A percentile compares a stretch with the other conserved stretches of the same genome.
Conservation (phyloP, 257 asterid genomes). For the Solanum chmielewskii region DNA sequence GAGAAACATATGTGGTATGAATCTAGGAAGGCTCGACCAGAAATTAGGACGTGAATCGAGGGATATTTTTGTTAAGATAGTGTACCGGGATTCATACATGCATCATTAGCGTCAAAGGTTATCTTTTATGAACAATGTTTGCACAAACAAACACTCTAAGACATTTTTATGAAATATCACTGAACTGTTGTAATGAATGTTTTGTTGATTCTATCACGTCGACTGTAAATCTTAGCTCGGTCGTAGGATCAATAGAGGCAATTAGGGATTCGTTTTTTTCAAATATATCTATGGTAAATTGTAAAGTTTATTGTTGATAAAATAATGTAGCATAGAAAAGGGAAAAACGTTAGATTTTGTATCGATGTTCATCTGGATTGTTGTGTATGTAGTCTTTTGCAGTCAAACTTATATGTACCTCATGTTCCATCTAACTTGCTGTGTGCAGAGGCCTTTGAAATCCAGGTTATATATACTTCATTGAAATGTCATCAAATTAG, state of each 20-base stretch:
- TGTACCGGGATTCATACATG: conserved; percentile 3
- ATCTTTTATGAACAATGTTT: not conserved
- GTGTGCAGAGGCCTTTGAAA: not conserved
- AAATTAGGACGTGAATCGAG: conserved; percentile 62
- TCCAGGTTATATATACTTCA: too few species aligned
- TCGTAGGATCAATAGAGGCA: not conserved
- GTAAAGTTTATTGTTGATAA: not conserved
- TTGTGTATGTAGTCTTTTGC: not conserved
- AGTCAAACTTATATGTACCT: not conserved
- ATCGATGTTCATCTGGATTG: not conserved
- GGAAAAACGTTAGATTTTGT: not conserved
- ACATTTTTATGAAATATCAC: not conserved
- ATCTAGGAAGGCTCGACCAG: conserved; percentile 78
- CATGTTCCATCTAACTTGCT: not conserved
- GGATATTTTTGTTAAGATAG: conserved; percentile 87
- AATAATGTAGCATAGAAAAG: not conserved
- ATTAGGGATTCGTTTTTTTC: not conserved
- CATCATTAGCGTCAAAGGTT: not conserved
- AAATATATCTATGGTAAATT: conserved; percentile 5
- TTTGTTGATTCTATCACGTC: not conserved
- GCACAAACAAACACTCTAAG: not conserved
- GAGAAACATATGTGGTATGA: conserved; percentile 84
- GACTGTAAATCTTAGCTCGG: not conserved
- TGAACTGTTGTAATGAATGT: not conserved
- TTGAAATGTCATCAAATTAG: too few species aligned